phyloP scores from a whole-genome alignment of 345 rosid genomes.

The Eucalyptus polyanthemos region DNA sequence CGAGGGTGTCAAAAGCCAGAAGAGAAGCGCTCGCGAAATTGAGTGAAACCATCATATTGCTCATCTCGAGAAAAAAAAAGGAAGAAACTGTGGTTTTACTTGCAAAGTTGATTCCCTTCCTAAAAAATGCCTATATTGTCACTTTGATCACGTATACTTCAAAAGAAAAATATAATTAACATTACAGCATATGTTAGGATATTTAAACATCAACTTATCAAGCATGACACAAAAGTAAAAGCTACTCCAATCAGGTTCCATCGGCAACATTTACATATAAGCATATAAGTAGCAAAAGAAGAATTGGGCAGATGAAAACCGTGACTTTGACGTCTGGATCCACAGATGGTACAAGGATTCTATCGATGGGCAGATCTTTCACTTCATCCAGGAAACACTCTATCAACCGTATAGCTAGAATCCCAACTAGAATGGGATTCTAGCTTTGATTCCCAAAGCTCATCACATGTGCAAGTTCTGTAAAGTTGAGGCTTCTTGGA shows the following conservation, averaged over 20 bases:
- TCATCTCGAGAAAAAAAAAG: background rate
- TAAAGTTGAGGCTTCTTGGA: slow-evolving; percentile 48
- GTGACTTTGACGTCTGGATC: slow-evolving; percentile 38
- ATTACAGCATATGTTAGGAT: background rate
- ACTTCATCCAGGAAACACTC: slow-evolving; percentile 71
- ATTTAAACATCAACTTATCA: background rate
- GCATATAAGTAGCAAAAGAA: background rate
- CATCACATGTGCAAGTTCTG: slow-evolving; percentile 55
- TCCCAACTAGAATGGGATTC: too few relatives aligned
- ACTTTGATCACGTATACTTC: background rate
- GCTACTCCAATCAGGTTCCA: background rate
- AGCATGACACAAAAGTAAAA: background rate
- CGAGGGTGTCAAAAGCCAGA: background rate
- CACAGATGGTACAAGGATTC: slow-evolving; percentile 32
- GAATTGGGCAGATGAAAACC: slow-evolving; percentile 17
- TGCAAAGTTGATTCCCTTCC: background rate
- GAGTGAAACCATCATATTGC: background rate
- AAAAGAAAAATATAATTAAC: background rate
- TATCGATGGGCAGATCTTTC: slow-evolving; percentile 66
- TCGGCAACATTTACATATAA: background rate
- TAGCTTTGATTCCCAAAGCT: slow-evolving; percentile 68
- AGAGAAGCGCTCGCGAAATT: background rate
- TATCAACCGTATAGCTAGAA: slow-evolving; percentile 1
- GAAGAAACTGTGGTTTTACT: background rate
- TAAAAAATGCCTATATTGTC: background rate